phyloP scores from a whole-genome alignment of 805 yeast species.

The Candida insectorum region DNA sequence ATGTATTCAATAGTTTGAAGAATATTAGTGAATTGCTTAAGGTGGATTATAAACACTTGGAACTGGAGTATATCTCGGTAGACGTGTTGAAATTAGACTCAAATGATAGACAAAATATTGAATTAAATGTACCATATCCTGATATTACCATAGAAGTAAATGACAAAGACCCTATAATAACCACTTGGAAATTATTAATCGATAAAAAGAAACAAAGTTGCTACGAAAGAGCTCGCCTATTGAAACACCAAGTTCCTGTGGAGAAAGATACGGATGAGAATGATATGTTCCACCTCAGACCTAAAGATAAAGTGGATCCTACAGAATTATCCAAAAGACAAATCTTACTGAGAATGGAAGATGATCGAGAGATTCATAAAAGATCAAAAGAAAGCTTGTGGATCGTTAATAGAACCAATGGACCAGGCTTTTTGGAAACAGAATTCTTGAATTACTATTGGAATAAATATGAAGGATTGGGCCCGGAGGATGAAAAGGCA shows the following conservation, averaged over 20 bases:
- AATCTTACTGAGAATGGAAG: slow-evolving; percentile 79
- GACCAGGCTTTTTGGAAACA: slow-evolving; percentile 30
- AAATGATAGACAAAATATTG: slow-evolving; percentile 31
- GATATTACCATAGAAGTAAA: slow-evolving; percentile 13
- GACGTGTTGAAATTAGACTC: slow-evolving; percentile 26
- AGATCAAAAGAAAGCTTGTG: slow-evolving; percentile 77
- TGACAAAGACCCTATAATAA: slow-evolving; percentile 26
- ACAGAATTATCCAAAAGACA: slow-evolving; percentile 42
- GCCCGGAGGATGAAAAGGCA: slow-evolving; percentile 42
- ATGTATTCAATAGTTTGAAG: slow-evolving; percentile 32
- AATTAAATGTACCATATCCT: slow-evolving; percentile 33
- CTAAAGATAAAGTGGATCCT: slow-evolving; percentile 14
- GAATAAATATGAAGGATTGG: slow-evolving; percentile 43
- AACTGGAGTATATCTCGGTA: slow-evolving; percentile 24
- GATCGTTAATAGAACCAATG: slow-evolving; percentile 55
- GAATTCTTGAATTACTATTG: slow-evolving; percentile 46
- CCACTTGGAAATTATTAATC: slow-evolving; percentile 47
- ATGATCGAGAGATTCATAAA: slow-evolving; percentile 88
- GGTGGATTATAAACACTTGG: slow-evolving; percentile 23
- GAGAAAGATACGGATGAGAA: slow-evolving; percentile 24
- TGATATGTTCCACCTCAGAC: slow-evolving; percentile 24
- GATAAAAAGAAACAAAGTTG: slow-evolving; percentile 48
- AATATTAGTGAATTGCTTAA: slow-evolving; percentile 35
- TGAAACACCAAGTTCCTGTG: slow-evolving; percentile 24
- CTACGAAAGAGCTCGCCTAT: slow-evolving; percentile 44